A percentile compares a stretch with the other conserved stretches of the same genome.
These are phyloP conservation scores for Penicillium olsonii DNA, from an alignment of 2,329 filamentous ascomycete species.

Conservation along the genomic window DNA sequence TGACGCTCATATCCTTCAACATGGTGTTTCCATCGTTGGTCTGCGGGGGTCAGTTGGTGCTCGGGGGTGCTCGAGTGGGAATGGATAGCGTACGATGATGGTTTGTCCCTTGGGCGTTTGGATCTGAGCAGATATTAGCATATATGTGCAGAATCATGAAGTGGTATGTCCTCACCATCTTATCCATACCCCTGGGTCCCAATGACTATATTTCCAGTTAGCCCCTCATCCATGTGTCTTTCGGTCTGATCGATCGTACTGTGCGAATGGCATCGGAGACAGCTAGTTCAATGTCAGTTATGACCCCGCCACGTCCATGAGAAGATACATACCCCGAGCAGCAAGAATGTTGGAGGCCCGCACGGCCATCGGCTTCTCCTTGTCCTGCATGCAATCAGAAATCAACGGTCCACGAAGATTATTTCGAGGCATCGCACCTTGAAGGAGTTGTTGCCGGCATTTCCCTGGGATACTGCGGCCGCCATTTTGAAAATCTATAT, in stretches of 20 bases:
- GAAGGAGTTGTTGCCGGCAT: conserved; percentile 65
- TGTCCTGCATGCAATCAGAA: conserved; percentile 60
- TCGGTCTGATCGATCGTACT: conserved; percentile 41
- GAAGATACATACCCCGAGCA: conserved; percentile 70
- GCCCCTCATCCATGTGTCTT: conserved; percentile 36
- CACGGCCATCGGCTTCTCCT: conserved; percentile 98
- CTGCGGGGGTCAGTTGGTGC: conserved; percentile 40
- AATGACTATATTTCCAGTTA: conserved; percentile 63
- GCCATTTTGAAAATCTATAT: conserved; percentile 50
- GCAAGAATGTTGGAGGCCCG: conserved; percentile 96
- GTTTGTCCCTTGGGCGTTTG: conserved; percentile 95
- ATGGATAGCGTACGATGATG: conserved; percentile 66
- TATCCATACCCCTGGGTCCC: conserved; percentile 96
- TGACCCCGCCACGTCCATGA: not conserved
- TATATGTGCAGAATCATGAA: not conserved
- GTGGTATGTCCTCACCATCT: conserved; percentile 64
- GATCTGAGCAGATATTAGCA: conserved; percentile 57
- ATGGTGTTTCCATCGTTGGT: conserved; percentile 99
- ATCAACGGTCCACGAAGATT: conserved; percentile 29
- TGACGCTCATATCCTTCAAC: conserved; percentile 97
- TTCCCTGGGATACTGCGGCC: conserved; percentile 47
- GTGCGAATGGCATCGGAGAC: conserved; percentile 97
- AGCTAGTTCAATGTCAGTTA: conserved; percentile 57
- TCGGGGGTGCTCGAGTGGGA: conserved; percentile 8
- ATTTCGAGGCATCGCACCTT: conserved; percentile 51